phyloP scores from a whole-genome alignment of 306 rosid genomes.

The Ormosia semicastrata region DNA sequence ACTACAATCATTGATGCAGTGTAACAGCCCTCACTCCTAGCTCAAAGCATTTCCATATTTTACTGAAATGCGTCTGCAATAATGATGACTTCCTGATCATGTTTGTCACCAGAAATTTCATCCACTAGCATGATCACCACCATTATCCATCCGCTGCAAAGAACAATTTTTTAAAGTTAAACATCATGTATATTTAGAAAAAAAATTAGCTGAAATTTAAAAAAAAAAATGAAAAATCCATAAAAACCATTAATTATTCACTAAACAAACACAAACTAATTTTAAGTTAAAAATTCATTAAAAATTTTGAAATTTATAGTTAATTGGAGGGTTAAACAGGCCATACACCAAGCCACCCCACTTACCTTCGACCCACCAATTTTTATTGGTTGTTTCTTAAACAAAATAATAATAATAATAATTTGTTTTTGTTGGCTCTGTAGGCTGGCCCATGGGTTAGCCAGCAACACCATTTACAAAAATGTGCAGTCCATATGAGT shows the following conservation, averaged over 20 bases:
- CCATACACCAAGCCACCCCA: background rate
- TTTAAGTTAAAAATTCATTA: background rate
- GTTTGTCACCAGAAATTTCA: slow-evolving; percentile 21
- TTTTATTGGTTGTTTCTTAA: background rate
- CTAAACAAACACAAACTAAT: background rate
- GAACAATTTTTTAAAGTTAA: background rate
- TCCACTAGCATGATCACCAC: slow-evolving; percentile 12
- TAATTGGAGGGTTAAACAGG: background rate
- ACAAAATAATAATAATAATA: background rate
- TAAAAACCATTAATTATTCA: background rate
- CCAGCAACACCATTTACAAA: background rate
- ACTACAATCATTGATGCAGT: background rate
- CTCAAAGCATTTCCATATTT: background rate
- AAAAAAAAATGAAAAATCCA: background rate
- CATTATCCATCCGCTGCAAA: slow-evolving; percentile 56
- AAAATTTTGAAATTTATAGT: background rate
- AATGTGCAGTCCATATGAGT: background rate
- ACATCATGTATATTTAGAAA: background rate
- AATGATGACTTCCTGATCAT: slow-evolving; percentile 10
- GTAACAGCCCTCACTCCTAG: slow-evolving; percentile 1
- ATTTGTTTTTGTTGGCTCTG: background rate
- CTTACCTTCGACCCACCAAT: background rate
- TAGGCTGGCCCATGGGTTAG: background rate
- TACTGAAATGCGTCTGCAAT: background rate
- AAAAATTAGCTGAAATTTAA: background rate